Evolutionary conservation across 2,329 filamentous ascomycete species (phyloP).

Genomic region (Pseudogymnoascus verrucosus): DNA sequence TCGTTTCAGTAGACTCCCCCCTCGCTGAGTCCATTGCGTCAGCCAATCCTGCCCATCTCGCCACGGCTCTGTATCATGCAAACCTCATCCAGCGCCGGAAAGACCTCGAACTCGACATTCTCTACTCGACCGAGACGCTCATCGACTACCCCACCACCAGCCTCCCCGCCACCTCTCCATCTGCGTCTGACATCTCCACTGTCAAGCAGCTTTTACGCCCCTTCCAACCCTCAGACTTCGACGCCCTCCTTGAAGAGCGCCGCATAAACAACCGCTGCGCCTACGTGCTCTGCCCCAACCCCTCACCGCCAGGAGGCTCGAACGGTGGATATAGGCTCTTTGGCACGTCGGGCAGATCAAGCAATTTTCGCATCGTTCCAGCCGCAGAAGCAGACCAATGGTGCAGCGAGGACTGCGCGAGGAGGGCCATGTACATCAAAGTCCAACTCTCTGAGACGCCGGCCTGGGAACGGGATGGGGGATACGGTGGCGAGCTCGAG

Average conservation of each 20-base stretch:
- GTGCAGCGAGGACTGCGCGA: slow-evolving; percentile 75
- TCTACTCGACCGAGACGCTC: slow-evolving; percentile 60
- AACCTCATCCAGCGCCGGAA: slow-evolving; percentile 75
- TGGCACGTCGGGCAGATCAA: slow-evolving; percentile 38
- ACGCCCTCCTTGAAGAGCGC: slow-evolving; percentile 79
- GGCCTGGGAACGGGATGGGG: slow-evolving; percentile 64
- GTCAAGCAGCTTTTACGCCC: slow-evolving; percentile 61
- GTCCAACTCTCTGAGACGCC: slow-evolving; percentile 81
- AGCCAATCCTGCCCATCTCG: slow-evolving; percentile 32
- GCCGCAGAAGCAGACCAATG: slow-evolving; percentile 71
- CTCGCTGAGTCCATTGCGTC: slow-evolving; percentile 36
- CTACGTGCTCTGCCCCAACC: slow-evolving; percentile 67
- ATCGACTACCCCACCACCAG: slow-evolving; percentile 32
- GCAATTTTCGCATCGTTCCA: slow-evolving; percentile 59
- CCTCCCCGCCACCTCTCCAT: slow-evolving; percentile 42
- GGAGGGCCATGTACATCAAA: slow-evolving; percentile 74
- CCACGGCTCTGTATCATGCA: slow-evolving; percentile 72
- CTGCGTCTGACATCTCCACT: slow-evolving; percentile 49
- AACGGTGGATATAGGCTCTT: slow-evolving; percentile 63
- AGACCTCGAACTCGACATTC: slow-evolving; percentile 65
- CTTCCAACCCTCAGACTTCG: slow-evolving; percentile 85
- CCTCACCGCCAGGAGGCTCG: slow-evolving; percentile 47
- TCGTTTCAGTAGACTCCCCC: slow-evolving; percentile 33
- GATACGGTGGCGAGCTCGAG: slow-evolving; percentile 39
- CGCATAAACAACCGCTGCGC: slow-evolving; percentile 78